Evolutionary conservation across 306 rosid species (phyloP).

Genomic region (Gleditsia sinensis): DNA sequence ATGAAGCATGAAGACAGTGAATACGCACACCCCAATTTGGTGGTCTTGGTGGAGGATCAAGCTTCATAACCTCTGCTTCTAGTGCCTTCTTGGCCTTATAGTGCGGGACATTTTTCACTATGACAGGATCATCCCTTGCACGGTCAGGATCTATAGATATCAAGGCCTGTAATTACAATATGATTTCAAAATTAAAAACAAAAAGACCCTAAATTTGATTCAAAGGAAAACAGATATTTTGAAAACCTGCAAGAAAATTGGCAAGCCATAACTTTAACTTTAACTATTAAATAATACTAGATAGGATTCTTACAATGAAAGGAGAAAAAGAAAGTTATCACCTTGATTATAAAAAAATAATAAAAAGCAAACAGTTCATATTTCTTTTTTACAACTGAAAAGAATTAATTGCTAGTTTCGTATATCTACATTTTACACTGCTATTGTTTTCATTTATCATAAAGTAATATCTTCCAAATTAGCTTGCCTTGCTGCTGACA

Average conservation of each 20-base stretch:
- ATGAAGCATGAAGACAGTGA: constrained; percentile 22
- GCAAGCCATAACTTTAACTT: constrained; percentile 12
- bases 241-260: not conserved
- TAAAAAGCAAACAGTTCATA: not conserved
- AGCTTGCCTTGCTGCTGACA: not conserved
- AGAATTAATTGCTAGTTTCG: not conserved
- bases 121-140: constrained; percentile 86
- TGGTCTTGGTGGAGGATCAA: constrained; percentile 93
- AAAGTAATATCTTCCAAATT: not conserved
- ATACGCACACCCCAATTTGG: constrained; percentile 87
- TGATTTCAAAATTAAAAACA: constrained; percentile 18
- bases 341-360: not conserved
- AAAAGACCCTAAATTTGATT: constrained; percentile 23
- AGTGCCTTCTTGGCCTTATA: constrained; percentile 85
- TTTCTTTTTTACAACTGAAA: constrained; percentile 13
- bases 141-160: constrained; percentile 88
- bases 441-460: not conserved
- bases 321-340: not conserved
- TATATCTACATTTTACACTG: constrained; percentile 5
- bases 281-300: constrained; percentile 1
- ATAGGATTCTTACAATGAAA: constrained; percentile 2
- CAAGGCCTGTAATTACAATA: constrained; percentile 63
- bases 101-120: constrained; percentile 81
- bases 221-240: not conserved
- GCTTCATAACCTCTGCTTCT: constrained; percentile 83